Evolutionary conservation across 2,329 filamentous ascomycete species (phyloP).

Genomic region (Neopestalotiopsis sp.): DNA sequence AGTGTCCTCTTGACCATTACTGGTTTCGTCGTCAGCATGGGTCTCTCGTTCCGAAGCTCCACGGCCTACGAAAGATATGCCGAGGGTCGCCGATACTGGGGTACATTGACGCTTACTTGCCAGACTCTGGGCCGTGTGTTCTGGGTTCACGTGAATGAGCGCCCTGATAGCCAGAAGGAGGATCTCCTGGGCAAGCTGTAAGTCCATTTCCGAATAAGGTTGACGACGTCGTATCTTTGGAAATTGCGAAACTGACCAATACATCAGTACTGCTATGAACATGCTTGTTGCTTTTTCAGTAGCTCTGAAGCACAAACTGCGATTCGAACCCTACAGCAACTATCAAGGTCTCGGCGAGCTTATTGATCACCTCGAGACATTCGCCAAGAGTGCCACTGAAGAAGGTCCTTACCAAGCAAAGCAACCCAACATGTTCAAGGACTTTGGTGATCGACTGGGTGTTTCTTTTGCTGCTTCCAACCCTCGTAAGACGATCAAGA

Average conservation of each 20-base stretch:
- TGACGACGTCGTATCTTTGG: too few relatives aligned
- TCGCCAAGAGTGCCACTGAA: constrained; percentile 62
- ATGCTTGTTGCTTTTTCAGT: constrained; percentile 79
- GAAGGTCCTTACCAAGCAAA: constrained; percentile 44
- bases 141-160: constrained; percentile 77
- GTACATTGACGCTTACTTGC: constrained; percentile 63
- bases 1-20: constrained; percentile 81
- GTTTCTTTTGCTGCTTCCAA: constrained; percentile 79
- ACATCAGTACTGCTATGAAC: constrained; percentile 68
- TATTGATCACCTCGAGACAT: constrained; percentile 75
- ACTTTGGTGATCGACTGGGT: constrained; percentile 74
- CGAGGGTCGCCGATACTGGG: constrained; percentile 69
- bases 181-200: constrained; percentile 69
- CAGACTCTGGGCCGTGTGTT: constrained; percentile 76
- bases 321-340: constrained; percentile 80
- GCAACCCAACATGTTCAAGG: constrained; percentile 62
- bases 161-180: constrained; percentile 64
- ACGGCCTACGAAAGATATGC: constrained; percentile 75
- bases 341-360: constrained; percentile 76
- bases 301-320: constrained; percentile 79
- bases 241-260: background rate
- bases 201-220: constrained; percentile 11
- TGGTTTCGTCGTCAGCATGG: constrained; percentile 82
- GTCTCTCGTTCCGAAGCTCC: constrained; percentile 77
- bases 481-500: constrained; percentile 78